Evolutionary conservation across 108 stramenopile genomes (phyloP).

Genomic region (Fistulifera solaris): DNA sequence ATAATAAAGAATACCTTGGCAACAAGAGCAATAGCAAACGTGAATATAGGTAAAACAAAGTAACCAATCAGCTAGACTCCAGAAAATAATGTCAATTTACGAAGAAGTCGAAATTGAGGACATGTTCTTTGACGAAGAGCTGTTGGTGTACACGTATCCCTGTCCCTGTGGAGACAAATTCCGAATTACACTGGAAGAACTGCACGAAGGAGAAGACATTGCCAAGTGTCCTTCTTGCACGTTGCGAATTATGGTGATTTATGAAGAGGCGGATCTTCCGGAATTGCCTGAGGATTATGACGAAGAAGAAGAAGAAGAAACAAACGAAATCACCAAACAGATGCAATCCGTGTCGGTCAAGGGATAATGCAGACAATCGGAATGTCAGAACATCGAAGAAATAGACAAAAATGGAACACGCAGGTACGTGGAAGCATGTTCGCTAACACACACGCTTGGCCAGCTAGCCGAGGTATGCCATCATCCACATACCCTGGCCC

Average conservation of each 20-base stretch:
- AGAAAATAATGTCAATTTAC: constrained; percentile 72
- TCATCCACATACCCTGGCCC: constrained; percentile 20
- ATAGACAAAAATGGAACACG: neutral
- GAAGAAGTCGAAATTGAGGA: constrained; percentile 96
- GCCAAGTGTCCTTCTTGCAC: constrained; percentile 96
- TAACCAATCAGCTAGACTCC: too few species aligned
- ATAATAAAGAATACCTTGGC: too few species aligned
- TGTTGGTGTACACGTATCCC: constrained; percentile 82
- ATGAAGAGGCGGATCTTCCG: constrained; percentile 85
- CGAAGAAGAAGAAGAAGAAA: constrained; percentile 29
- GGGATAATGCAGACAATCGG: constrained; percentile 1
- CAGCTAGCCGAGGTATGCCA: constrained; percentile 24
- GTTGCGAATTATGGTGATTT: constrained; percentile 84
- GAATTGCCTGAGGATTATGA: constrained; percentile 35
- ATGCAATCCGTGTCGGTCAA: constrained; percentile 6
- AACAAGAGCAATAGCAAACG: too few species aligned
- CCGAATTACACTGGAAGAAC: constrained; percentile 82
- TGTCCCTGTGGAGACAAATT: constrained; percentile 97
- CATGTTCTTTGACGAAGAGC: constrained; percentile 78
- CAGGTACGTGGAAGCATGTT: neutral
- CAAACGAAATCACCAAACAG: constrained; percentile 11
- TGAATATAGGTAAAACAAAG: too few species aligned
- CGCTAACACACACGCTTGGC: constrained; percentile 16
- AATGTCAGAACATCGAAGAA: neutral
- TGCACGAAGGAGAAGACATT: constrained; percentile 94